phyloP scores from a whole-genome alignment of 2,329 filamentous ascomycete species.

The Neonectria punicea region DNA sequence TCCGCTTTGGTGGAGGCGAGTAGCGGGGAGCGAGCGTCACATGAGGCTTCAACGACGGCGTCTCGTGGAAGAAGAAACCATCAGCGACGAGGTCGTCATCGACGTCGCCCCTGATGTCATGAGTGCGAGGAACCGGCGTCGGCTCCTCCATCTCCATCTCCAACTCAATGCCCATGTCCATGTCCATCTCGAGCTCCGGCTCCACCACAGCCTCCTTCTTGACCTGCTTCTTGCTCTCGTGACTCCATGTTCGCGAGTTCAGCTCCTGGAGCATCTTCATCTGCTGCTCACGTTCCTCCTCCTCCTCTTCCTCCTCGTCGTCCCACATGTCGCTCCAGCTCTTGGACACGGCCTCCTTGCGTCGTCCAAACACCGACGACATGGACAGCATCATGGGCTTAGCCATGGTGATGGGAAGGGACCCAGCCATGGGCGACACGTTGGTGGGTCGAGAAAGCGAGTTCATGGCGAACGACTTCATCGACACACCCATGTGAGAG shows the following conservation, averaged over 20 bases:
- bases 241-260: constrained; percentile 82
- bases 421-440: constrained; percentile 70
- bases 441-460: constrained; percentile 53
- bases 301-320: constrained; percentile 81
- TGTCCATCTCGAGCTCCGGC: constrained; percentile 25
- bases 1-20: constrained; percentile 74
- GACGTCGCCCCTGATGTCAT: constrained; percentile 59
- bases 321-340: constrained; percentile 99
- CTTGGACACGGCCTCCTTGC: constrained; percentile 86
- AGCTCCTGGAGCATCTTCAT: constrained; percentile 65
- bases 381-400: constrained; percentile 78
- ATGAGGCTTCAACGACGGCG: constrained; percentile 52
- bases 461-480: constrained; percentile 75
- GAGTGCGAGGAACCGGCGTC: constrained; percentile 35
- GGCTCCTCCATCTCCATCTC: constrained; percentile 28
- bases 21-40: constrained; percentile 61
- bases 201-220: constrained; percentile 36
- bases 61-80: constrained; percentile 79
- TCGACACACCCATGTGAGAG: constrained; percentile 82
- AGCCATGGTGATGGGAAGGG: constrained; percentile 82
- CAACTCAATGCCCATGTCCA: constrained; percentile 27
- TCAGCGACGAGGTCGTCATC: constrained; percentile 75
- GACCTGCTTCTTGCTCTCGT: constrained; percentile 67
- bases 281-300: constrained; percentile 71
- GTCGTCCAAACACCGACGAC: constrained; percentile 82